A percentile compares a stretch with the other conserved stretches of the same genome.
Conservation (phyloP, 768 basidiomycete genomes). For the Rhizopogon vinicolor region DNA sequence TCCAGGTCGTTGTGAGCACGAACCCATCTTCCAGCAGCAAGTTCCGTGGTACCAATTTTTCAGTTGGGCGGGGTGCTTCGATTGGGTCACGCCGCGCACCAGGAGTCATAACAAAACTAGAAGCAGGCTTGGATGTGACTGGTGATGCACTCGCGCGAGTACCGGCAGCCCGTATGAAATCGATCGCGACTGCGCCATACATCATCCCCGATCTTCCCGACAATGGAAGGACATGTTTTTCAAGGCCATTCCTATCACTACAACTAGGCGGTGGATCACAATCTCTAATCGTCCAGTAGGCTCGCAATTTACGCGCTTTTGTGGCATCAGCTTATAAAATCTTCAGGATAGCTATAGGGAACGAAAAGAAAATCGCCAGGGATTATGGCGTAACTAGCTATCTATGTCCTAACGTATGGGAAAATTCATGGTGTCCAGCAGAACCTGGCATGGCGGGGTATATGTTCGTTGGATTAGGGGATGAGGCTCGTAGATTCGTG, state of each 20-base stretch:
- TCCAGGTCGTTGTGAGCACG: background rate
- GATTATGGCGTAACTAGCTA: constrained; percentile 30
- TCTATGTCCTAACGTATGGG: constrained; percentile 45
- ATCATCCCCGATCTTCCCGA: constrained; percentile 2
- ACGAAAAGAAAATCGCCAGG: constrained; percentile 15
- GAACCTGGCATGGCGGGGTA: constrained; percentile 47
- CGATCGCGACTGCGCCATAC: background rate
- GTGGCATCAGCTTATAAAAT: background rate
- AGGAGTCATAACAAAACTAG: no score
- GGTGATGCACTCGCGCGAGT: background rate
- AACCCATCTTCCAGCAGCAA: background rate
- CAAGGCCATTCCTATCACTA: background rate
- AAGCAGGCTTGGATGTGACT: background rate
- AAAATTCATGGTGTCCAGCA: constrained; percentile 52
- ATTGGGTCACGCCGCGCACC: background rate
- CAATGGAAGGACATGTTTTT: background rate
- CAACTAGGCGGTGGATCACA: constrained; percentile 1
- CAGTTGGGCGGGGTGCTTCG: background rate
- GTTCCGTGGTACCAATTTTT: background rate
- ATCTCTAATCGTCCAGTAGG: constrained; percentile 1
- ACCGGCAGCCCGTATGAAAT: background rate
- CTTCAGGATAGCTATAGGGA: constrained; percentile 17
- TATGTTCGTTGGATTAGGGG: constrained; percentile 51
- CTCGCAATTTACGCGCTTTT: no score
- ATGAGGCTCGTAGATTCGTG: constrained; percentile 38